Base-by-base conservation (phyloP, 164 flowering plant genomes). In the Kingdonia uniflora region DNA sequence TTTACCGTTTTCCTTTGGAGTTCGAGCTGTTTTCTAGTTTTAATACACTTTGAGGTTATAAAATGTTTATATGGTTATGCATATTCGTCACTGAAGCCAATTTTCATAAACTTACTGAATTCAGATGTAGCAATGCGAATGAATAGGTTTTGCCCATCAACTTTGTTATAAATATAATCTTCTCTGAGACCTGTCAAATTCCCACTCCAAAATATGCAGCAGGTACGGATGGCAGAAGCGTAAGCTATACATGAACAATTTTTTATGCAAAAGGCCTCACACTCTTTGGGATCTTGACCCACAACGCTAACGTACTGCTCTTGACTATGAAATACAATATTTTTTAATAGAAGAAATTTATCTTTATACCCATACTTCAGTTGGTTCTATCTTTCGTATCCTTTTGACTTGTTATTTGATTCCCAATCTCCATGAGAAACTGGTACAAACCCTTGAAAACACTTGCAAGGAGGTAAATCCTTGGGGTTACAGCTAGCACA, bases 171-270 rank as follows among this genome's bases (percentile, higher is more conserved):
- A 20, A n/a, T n/a, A n/a, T n/a, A n/a, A n/a, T 38, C 19, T 39
- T 52, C 44, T n/a, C 45, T 13, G 37, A 52, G 56, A 21, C 45
- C 56, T 24, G 22, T 39, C 17, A 52, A 52, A 11, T 52, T 12
- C 0, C 26, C 56, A 19, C 29, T 39, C 56, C 56, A 52, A 21
- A 38, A 39, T 14, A 52, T 15, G 26, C 56, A 52, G 3, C 56
- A 29, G 37, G 26, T 52, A 35, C 13, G 14, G 19, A n/a, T 37
- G 22, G 11, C 38, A 17, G 45, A 21, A 7, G 55, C 42, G 37
- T 39, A 52, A 19, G 56, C 56, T 8, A 16, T 22, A 21, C 56
- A 52, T 1, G 56, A 52, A 40, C 56, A 52, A 40, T 52, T 38
- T 2, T 21, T 41, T 1, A 5, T 13, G 19, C 56, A 52, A 16